Evolutionary conservation across 2,329 filamentous ascomycete genomes (phyloP).

Genomic region (Berkeleyomyces basicola): DNA sequence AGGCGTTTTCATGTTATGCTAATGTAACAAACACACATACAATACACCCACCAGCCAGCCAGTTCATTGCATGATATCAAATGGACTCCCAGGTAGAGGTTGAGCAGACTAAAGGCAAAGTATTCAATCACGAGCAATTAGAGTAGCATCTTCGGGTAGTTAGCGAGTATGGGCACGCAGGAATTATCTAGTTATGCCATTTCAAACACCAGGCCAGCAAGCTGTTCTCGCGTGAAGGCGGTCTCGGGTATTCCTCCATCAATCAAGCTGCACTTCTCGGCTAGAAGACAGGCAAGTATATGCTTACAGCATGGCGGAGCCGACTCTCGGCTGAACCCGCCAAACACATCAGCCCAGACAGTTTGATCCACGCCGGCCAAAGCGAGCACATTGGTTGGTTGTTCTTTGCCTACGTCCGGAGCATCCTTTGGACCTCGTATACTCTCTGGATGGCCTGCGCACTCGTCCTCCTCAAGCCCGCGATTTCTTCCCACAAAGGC

Average conservation of each 20-base stretch:
- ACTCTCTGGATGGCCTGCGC: too few species aligned
- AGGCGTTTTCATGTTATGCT: conserved; percentile 7
- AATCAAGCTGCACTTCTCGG: conserved; percentile 38
- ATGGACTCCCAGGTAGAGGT: not conserved
- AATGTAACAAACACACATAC: conserved; percentile 6
- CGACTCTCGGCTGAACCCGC: conserved; percentile 29
- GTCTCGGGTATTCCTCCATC: conserved; percentile 30
- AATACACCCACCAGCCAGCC: not conserved
- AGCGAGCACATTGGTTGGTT: not conserved
- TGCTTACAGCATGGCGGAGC: conserved; percentile 61
- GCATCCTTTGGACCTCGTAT: too few species aligned
- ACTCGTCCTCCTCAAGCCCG: not conserved
- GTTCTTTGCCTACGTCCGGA: not conserved
- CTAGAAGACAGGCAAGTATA: conserved; percentile 65
- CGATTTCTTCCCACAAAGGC: conserved; percentile 34
- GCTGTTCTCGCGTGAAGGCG: conserved; percentile 43
- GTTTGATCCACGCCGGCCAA: not conserved
- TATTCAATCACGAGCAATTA: too few species aligned
- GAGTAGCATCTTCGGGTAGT: not conserved
- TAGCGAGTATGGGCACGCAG: not conserved
- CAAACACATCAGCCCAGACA: conserved; percentile 23
- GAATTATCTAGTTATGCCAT: conserved; percentile 14
- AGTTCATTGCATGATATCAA: not conserved
- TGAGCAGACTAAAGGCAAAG: too few species aligned
- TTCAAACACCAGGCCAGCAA: conserved; percentile 50